A percentile compares a stretch with the other conserved stretches of the same genome.
Evolutionary conservation across 768 basidiomycete genomes (phyloP).

Genomic region (Rhodocollybia butyracea): DNA sequence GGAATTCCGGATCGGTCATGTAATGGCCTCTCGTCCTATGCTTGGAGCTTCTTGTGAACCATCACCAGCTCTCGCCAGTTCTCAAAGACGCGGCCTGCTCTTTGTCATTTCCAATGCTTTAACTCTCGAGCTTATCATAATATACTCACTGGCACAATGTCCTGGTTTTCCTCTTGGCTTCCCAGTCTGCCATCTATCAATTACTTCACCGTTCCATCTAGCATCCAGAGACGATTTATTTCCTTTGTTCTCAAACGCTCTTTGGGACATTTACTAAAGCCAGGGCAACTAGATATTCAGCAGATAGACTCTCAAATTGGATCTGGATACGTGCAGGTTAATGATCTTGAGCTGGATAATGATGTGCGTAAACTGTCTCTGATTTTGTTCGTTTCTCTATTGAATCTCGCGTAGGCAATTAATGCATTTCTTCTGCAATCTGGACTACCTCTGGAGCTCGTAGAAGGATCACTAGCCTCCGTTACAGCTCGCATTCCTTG

Average conservation of each 20-base stretch:
- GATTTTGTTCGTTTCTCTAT: constrained; percentile 5
- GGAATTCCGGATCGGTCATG: too few species aligned
- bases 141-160: too few species aligned
- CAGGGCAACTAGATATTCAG: constrained; percentile 82
- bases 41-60: too few species aligned
- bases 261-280: constrained; percentile 83
- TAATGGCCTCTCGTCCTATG: too few species aligned
- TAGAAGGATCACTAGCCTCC: constrained; percentile 69
- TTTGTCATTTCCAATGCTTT: too few species aligned
- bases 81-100: too few species aligned
- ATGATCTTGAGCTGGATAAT: constrained; percentile 75
- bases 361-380: constrained; percentile 47
- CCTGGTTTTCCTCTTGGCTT: constrained; percentile 58
- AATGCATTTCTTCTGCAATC: constrained; percentile 52
- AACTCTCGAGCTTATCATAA: too few species aligned
- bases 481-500: constrained; percentile 80
- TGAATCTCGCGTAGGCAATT: constrained; percentile 56
- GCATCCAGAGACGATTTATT: constrained; percentile 84
- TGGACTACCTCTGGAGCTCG: constrained; percentile 63
- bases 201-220: constrained; percentile 57
- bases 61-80: too few species aligned
- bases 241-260: constrained; percentile 84
- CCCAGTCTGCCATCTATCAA: constrained; percentile 68
- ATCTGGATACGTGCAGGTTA: constrained; percentile 85
- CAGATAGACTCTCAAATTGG: constrained; percentile 92